Percentiles rank a stretch among this genome's conserved stretches.
Conservation (phyloP, 179 eudicot genomes). For the Amaranthus tricolor region DNA sequence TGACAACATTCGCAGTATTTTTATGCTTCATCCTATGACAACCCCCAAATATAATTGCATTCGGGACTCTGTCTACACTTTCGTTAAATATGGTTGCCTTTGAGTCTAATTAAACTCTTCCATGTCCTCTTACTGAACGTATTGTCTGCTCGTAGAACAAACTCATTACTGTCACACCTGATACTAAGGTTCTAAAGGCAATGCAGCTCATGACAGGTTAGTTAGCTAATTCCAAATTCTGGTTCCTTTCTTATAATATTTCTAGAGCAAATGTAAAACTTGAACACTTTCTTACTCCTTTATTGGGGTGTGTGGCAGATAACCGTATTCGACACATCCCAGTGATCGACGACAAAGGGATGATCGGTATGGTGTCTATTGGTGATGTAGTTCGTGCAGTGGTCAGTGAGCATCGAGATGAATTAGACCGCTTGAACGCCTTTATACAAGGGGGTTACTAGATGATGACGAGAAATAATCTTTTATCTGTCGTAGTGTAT, state of each 20-base stretch:
- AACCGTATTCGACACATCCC: constrained; percentile 99
- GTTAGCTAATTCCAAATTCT: not conserved
- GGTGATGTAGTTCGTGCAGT: constrained; percentile 99
- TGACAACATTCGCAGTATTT: too few species aligned
- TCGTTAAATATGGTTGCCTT: not conserved
- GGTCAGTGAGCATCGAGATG: constrained; percentile 88
- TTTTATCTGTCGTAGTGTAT: constrained; percentile 11
- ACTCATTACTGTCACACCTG: constrained; percentile 87
- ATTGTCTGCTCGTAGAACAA: constrained; percentile 68
- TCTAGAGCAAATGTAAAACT: not conserved
- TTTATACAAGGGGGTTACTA: constrained; percentile 95
- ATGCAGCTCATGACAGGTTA: constrained; percentile 98
- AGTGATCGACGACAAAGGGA: constrained; percentile 57
- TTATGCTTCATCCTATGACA: too few species aligned
- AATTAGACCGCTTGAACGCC: constrained; percentile 86
- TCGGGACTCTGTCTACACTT: not conserved
- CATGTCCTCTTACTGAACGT: not conserved
- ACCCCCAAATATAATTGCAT: too few species aligned
- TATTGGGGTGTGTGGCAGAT: constrained; percentile 46
- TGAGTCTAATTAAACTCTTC: not conserved
- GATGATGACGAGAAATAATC: constrained; percentile 38
- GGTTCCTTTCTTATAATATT: not conserved
- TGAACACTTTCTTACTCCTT: constrained; percentile 1
- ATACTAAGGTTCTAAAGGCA: constrained; percentile 87
- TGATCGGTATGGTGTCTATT: constrained; percentile 98